Base-by-base conservation (phyloP, 495 filamentous ascomycete species). In the Penicillium canescens region DNA sequence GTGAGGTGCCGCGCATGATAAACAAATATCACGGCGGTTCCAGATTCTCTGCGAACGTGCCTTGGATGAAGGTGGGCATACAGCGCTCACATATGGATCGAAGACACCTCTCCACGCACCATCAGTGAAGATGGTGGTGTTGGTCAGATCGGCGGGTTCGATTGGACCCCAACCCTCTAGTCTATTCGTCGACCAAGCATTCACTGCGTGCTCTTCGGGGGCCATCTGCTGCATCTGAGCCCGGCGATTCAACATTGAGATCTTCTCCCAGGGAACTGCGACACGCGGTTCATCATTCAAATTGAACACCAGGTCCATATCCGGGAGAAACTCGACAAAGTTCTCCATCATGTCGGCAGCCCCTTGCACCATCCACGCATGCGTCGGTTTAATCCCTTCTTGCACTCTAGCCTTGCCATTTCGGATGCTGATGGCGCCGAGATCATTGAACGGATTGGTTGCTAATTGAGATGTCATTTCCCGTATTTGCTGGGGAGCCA, bases 251-350 rank as follows among this genome's bases (percentile, higher is more conserved):
- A 82, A 56, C 6, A 61, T 56, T 6, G 73, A 50, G 9, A 80
- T 65, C 13, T 82, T 80, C 47, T 85, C 79, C 78, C 84, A 88
- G 3, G 89, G 85, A 1, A 89, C 82, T 2, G 90, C 76, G 5
- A 92, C 80, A 12, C 89, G 78, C n/a, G 90, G 88, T 56, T 89
- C 81, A 57, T 92, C 87, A 39, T 89, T 82, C 21, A 91, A 60
- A 64, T 94, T 95, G 70, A 95, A 85, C 0, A 87, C 86, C 34
- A 95, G 69, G 53, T 90, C 86, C 88, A 95, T 90, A 46, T 90
- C 81, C 1, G 89, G 90, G 5, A 95, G 77, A 57, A 86, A 76
- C 52, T 86, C 58, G n/a, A 78, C 76, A 50, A 92, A 93, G 1
- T 78, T 70, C 34, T 84, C 75, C 38, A 92, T 85, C 74, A 91